Evolutionary conservation across 495 filamentous ascomycete species (phyloP).

Genomic region (Parmelia sp.): DNA sequence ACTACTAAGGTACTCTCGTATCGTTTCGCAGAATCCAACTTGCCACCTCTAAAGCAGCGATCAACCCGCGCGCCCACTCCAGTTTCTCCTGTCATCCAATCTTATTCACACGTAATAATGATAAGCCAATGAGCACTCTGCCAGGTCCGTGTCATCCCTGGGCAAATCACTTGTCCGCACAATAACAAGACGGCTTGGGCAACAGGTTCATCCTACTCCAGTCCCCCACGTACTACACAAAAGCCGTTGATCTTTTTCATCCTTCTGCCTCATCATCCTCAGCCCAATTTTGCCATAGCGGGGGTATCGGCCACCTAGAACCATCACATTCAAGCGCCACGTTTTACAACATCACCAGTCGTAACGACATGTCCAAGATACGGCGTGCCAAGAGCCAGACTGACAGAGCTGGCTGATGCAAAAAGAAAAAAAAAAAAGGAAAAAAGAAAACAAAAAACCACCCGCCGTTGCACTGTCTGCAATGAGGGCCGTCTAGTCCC

Average conservation of each 20-base stretch:
- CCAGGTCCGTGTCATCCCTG: constrained; percentile 13
- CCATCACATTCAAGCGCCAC: too few species aligned
- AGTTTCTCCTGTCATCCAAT: neutral
- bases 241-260: constrained; percentile 7
- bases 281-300: too few species aligned
- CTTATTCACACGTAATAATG: too few species aligned
- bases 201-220: too few species aligned
- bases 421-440: neutral
- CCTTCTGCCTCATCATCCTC: neutral
- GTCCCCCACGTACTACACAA: neutral
- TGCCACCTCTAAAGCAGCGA: constrained; percentile 11
- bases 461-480: neutral
- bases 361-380: neutral
- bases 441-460: neutral
- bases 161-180: constrained; percentile 4
- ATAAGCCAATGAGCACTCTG: neutral
- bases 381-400: neutral
- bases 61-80: neutral
- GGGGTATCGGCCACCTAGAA: too few species aligned
- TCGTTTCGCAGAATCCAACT: neutral
- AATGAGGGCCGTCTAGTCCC: neutral
- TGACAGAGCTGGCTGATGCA: neutral
- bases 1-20: neutral
- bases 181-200: neutral
- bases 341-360: neutral